Percentiles rank a stretch among this genome's conserved stretches.
These are phyloP conservation scores for Tothia fuscella DNA, from an alignment of 2,329 filamentous ascomycete genomes.

Conservation along the genomic window DNA sequence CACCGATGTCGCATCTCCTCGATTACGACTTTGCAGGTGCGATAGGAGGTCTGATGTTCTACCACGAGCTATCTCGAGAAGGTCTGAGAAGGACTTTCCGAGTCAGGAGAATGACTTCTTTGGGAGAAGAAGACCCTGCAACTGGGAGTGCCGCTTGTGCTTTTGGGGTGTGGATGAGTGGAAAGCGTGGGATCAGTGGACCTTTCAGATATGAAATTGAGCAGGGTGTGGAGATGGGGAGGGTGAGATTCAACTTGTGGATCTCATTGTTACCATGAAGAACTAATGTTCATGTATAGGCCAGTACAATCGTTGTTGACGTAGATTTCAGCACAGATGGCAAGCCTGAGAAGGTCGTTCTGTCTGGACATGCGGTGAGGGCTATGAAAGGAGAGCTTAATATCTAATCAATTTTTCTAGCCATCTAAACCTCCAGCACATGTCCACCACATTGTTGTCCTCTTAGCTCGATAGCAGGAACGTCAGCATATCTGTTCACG, in stretches of 20 bases:
- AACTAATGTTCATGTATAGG: no score
- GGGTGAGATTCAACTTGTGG: conserved; percentile 36
- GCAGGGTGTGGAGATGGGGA: conserved; percentile 41
- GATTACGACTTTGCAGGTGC: background rate
- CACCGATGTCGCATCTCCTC: background rate
- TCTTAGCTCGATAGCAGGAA: no score
- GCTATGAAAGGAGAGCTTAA: conserved; percentile 21
- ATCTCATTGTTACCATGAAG: no score
- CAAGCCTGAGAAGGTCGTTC: conserved; percentile 27
- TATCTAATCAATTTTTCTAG: background rate
- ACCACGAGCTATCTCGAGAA: conserved; percentile 39
- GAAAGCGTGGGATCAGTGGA: conserved; percentile 24
- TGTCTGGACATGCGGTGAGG: conserved; percentile 31
- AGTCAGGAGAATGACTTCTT: conserved; percentile 16
- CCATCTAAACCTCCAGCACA: no score
- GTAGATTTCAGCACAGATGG: conserved; percentile 23
- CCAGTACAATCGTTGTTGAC: no score
- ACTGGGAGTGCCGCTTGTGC: conserved; percentile 39
- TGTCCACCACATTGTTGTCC: no score
- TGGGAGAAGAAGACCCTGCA: conserved; percentile 39
- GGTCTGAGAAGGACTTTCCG: conserved; percentile 42
- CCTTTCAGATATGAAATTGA: conserved; percentile 28
- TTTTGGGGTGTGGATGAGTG: conserved; percentile 31
- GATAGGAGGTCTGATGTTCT: background rate
- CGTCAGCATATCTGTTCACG: no score